These are phyloP conservation scores for Debaryomycetaceae sp. DNA, from an alignment of 1,139 yeast species.

Conservation along the genomic window DNA sequence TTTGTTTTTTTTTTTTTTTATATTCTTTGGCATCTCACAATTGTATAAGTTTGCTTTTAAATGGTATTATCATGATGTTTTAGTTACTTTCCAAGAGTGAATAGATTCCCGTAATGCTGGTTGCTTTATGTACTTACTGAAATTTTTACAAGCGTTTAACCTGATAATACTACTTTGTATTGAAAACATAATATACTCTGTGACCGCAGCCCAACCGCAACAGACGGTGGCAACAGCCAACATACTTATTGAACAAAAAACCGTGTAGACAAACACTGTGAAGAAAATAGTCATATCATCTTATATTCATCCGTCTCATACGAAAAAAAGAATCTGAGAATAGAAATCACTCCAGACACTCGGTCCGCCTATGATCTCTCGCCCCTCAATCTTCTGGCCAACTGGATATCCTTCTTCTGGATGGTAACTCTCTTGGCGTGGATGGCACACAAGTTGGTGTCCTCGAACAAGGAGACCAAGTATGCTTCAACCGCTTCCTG, in stretches of 20 bases:
- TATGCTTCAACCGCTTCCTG: constrained; percentile 55
- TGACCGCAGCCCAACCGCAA: not conserved
- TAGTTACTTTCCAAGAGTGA: not conserved
- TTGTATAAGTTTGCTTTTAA: not conserved
- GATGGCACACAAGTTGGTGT: constrained; percentile 52
- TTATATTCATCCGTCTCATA: not conserved
- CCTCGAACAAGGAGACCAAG: constrained; percentile 50
- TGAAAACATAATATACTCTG: not conserved
- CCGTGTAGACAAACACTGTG: not conserved
- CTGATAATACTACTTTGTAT: not conserved
- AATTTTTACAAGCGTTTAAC: not conserved
- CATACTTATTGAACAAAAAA: not conserved
- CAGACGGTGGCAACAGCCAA: not conserved
- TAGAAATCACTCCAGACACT: not conserved
- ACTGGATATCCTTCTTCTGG: constrained; percentile 52
- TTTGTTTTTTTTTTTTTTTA: too few relatives aligned
- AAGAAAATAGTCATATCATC: not conserved
- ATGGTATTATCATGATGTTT: not conserved
- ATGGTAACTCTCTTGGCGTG: constrained; percentile 55
- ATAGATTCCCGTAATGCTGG: not conserved
- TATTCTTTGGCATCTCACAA: not conserved
- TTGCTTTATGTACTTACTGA: not conserved
- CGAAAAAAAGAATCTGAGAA: not conserved
- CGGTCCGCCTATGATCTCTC: constrained; percentile 36
- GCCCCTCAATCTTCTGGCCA: constrained; percentile 54